Evolutionary conservation across 805 yeast species (phyloP), one percentile per base, ranked within the genome.

Genomic region (Candida caryicola): DNA sequence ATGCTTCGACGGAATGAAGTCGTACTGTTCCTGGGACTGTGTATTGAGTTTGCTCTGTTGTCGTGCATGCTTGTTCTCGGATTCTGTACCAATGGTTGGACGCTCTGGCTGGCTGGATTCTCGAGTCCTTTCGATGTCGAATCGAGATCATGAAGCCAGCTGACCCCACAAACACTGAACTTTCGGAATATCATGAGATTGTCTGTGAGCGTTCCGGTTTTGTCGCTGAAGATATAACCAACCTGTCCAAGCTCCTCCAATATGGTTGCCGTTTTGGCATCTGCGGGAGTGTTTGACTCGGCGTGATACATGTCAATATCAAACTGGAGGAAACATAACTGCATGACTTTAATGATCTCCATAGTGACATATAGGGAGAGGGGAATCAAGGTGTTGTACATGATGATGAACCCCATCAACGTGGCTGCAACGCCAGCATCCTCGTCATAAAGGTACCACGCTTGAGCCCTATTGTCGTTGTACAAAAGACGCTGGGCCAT

Each of bases 211-310:
- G 99, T 93, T 7, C 99, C 99, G 0, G 99, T 93, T 60, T 93
- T 93, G 62, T 93, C 99, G 43, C 96, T 85, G 59, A 93, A 93
- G 3, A 93, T 76, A 55, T 91, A 90, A 34, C 95, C 83, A 1
- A 95, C 97, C 58, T 93, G 99, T 2, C 99, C 99, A 51, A 93
- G 69, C 62, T 93, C 99, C 58, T 93, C 99, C 47, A 93, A 74
- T 48, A 93, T 88, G 0, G 97, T 86, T 0, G 98, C 96, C 0
- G 98, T 90, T 57, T 91, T 81, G 0, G 96, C 95, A 51, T 86
- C 96, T 33, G 96, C 91, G 0, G 95, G 96, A 0, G 96, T 93
- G 52, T 93, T 79, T 5, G 88, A 75, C 23, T 78, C 84, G 13
- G 70, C 71, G 57, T 93, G 87, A 54, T 91, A 93, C 96, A 93